Base-by-base conservation (phyloP, 2,329 filamentous ascomycete genomes). In the Claviceps purpurea region DNA sequence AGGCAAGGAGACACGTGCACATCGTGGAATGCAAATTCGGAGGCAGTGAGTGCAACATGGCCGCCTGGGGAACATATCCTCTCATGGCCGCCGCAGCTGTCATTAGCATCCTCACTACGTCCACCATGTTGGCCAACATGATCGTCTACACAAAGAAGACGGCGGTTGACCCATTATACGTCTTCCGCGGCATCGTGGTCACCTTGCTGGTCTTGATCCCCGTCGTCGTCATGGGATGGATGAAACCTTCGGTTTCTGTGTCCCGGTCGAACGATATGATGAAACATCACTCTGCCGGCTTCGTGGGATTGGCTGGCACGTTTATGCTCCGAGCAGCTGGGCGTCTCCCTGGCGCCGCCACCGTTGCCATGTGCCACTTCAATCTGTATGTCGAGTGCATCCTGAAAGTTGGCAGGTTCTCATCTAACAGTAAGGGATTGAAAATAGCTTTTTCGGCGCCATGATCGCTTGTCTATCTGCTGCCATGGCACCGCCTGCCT, bases 101-200 rank as follows among this genome's bases (percentile, higher is more conserved):
- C 3, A 49, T 62, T 22, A 50, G 50, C 42, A 56, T 49, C 44
- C 1, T 55, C 43, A 54, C 53, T 6, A 50, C 54, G 30, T 30
- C 43, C 8, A 14, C 58, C 41, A 53, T 61, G 42, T 39, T 60
- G 5, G 4, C 56, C 43, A 52, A 52, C 24, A 47, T 55, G 37
- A n/a, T 56, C 3, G 20, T 42, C 8, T 56, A 52, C 13, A 38
- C 55, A 18, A 47, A 24, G 22, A 52, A 30, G 16, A 38, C 38
- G 38, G 48, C n/a, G 10, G 37, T 50, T 18, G 52, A 55, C 14
- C 51, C 58, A 8, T 42, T 54, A 5, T 64, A 62, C 47, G 49
- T 65, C 52, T 60, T 63, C 22, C 59, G 56, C 2, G 55, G 60
- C 44, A 34, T 60, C n/a, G 50, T 56, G 22, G 54, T 60, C 39